Percentiles rank a stretch among this genome's conserved stretches.
These are phyloP conservation scores for Colletotrichum filicis DNA, from an alignment of 2,329 filamentous ascomycete species.

Conservation along the genomic window DNA sequence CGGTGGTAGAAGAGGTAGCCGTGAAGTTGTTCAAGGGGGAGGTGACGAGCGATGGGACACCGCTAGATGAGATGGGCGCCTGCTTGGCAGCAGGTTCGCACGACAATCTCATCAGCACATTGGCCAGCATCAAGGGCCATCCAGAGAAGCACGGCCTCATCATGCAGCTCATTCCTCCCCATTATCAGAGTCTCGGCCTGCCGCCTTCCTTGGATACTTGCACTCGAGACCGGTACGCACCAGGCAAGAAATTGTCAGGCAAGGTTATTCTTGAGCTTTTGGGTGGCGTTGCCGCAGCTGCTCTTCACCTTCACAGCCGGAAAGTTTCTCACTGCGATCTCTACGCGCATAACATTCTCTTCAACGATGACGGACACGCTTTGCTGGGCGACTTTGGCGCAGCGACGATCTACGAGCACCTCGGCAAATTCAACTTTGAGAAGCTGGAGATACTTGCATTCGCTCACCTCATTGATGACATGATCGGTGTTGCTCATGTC, in stretches of 20 bases:
- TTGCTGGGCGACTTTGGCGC: conserved; percentile 60
- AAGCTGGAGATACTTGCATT: conserved; percentile 59
- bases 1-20: conserved; percentile 51
- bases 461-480: conserved; percentile 57
- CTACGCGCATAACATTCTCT: conserved; percentile 60
- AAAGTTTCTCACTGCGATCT: conserved; percentile 59
- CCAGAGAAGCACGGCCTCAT: conserved; percentile 55
- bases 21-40: conserved; percentile 61
- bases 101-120: conserved; percentile 55
- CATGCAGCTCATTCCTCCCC: conserved; percentile 57
- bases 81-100: conserved; percentile 58
- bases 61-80: conserved; percentile 60
- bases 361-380: conserved; percentile 52
- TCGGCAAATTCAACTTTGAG: conserved; percentile 46
- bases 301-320: conserved; percentile 54
- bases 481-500: conserved; percentile 48
- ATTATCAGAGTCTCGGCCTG: conserved; percentile 54
- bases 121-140: conserved; percentile 55
- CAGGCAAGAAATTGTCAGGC: conserved; percentile 42
- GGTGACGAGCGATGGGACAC: conserved; percentile 58
- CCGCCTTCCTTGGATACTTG: conserved; percentile 57
- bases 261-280: conserved; percentile 49
- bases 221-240: conserved; percentile 55
- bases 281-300: conserved; percentile 52
- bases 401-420: conserved; percentile 54